Evolutionary conservation across 2,329 filamentous ascomycete species (phyloP), one percentile per base, ranked within the genome.

Genomic region (Volutella citrinella): DNA sequence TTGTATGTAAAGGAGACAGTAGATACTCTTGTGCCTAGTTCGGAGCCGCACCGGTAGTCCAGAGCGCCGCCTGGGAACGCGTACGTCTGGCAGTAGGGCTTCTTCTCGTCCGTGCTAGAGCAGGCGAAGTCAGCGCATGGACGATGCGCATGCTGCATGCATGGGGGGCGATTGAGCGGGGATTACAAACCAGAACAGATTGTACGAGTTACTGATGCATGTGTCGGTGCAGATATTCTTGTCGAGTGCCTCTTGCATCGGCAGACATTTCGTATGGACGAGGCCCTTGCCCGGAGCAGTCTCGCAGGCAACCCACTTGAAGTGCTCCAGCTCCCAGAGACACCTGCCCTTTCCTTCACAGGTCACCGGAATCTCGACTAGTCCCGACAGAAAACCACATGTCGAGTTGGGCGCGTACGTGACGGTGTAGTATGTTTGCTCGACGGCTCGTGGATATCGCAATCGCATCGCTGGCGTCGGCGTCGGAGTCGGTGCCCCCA

Each of bases 141-240:
- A n/a, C n/a, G n/a, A n/a, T n/a, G n/a, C n/a, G n/a, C n/a, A n/a
- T n/a, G n/a, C n/a, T n/a, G 30, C 13, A 24, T 12, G 11, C 3
- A 17, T 10, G 13, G 7, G 3, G 24, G 10, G 24, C 10, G 7
- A 4, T 10, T 32, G 6, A 8, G 18, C 6, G 14, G 13, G 19
- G 4, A 12, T 6, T 4, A 10, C 34, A 32, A 10, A 42, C 38
- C 38, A 42, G 12, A 26, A 9, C 7, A 42, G 19, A 6, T 42
- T 38, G 28, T 38, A 42, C 5, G 31, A 29, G 28, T 42, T 42
- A 22, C 38, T 42, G 15, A 26, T n/a, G 21, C 38, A 42, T n/a
- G 38, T 20, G 19, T 42, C 38, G 11, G 34, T 32, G 13, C 38
- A 42, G 4, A 32, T 19, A 5, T 27, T 18, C 8, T 30, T 5